phyloP scores from a whole-genome alignment of 257 asterid genomes.

The Fraxinus americana region DNA sequence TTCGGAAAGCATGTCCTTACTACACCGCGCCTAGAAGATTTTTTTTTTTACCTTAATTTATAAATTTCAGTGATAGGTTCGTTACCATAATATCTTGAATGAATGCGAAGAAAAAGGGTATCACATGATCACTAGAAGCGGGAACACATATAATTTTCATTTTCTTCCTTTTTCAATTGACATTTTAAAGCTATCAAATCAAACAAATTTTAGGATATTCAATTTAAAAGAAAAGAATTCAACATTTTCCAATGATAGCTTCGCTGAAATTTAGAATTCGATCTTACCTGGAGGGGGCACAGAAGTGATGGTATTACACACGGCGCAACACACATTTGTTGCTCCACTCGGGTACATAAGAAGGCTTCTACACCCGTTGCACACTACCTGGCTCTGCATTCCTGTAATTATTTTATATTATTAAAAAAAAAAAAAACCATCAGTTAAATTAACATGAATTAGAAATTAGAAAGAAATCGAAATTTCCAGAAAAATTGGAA shows the following conservation, averaged over 20 bases:
- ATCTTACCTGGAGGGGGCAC: slow-evolving; percentile 77
- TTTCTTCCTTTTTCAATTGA: slow-evolving; percentile 11
- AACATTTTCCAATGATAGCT: not conserved
- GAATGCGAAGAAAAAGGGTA: not conserved
- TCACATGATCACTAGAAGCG: not conserved
- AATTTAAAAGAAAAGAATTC: not conserved
- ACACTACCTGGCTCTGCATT: slow-evolving; percentile 97
- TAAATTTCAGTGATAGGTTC: not conserved
- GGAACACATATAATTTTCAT: not conserved
- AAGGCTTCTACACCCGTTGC: slow-evolving; percentile 89
- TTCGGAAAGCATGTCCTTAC: no score
- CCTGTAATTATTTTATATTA: slow-evolving; percentile 31
- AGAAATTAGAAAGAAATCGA: not conserved
- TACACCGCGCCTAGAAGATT: no score
- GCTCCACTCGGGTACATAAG: slow-evolving; percentile 94
- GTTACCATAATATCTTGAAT: not conserved
- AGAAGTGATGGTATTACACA: slow-evolving; percentile 73
- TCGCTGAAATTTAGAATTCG: not conserved
- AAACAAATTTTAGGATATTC: not conserved
- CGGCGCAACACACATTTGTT: slow-evolving; percentile 85
- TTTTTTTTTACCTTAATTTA: not conserved
- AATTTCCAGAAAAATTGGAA: not conserved
- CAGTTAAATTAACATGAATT: not conserved
- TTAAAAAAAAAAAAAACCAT: not conserved
- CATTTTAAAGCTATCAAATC: not conserved